A percentile compares a stretch with the other conserved stretches of the same genome.
These are phyloP conservation scores for Geotrichum candidum DNA, from an alignment of 1,139 yeast species.

Conservation along the genomic window DNA sequence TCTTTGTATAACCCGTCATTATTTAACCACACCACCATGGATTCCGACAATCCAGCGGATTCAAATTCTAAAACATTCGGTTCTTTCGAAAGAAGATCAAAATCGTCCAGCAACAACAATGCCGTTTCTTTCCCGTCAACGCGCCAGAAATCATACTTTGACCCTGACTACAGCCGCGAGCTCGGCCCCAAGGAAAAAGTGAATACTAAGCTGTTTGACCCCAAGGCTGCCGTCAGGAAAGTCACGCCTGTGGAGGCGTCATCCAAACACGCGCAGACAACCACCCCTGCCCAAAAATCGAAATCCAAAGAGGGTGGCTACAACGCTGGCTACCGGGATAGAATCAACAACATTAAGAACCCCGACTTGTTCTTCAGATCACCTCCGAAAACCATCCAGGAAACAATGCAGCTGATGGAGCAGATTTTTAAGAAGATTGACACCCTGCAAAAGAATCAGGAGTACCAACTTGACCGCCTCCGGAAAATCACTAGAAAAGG, in stretches of 20 bases:
- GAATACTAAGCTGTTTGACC: not conserved
- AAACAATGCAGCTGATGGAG: slow-evolving; percentile 7
- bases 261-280: not conserved
- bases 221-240: not conserved
- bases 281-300: not conserved
- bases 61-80: not conserved
- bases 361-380: slow-evolving; percentile 7
- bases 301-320: slow-evolving; percentile 6
- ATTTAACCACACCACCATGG: not conserved
- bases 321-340: slow-evolving; percentile 15
- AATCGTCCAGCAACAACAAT: not conserved
- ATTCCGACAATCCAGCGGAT: not conserved
- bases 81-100: not conserved
- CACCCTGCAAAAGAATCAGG: slow-evolving; percentile 7
- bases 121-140: not conserved
- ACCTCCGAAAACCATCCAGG: not conserved
- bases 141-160: not conserved
- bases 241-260: not conserved
- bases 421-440: slow-evolving; percentile 2
- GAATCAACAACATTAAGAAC: slow-evolving; percentile 15
- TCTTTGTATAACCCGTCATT: not conserved
- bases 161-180: not conserved
- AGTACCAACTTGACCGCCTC: not conserved
- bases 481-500: not conserved
- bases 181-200: not conserved